These are phyloP conservation scores for Lolium perenne DNA, from an alignment of 176 grass and related monocot genomes.

Conservation along the genomic window DNA sequence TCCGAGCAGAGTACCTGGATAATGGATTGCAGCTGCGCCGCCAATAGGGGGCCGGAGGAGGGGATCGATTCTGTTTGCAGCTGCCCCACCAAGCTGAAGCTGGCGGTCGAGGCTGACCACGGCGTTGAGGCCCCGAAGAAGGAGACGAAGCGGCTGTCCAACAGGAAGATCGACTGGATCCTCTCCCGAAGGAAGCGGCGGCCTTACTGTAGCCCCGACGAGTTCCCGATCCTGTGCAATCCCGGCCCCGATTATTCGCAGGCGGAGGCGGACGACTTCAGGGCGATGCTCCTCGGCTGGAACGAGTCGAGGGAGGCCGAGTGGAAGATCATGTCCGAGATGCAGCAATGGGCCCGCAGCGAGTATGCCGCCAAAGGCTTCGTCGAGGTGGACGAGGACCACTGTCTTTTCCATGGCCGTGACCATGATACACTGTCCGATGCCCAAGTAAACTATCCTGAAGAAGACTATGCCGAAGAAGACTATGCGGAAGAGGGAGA, in stretches of 20 bases:
- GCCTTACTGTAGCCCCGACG: background rate
- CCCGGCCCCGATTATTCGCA: background rate
- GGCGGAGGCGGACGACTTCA: background rate
- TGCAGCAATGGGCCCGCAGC: background rate
- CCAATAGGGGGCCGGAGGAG: background rate
- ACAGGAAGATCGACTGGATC: background rate
- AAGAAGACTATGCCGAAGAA: background rate
- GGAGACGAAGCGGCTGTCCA: background rate
- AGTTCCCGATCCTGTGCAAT: background rate
- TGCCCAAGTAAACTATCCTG: no score
- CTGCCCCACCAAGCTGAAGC: background rate
- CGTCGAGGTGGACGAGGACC: background rate
- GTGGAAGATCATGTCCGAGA: background rate
- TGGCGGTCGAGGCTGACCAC: background rate
- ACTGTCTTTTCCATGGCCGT: background rate
- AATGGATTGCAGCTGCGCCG: background rate
- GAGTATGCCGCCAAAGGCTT: background rate
- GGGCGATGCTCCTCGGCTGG: background rate
- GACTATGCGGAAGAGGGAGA: no score
- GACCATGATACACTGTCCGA: background rate
- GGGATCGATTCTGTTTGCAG: background rate
- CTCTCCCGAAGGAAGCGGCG: background rate
- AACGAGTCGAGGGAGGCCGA: background rate
- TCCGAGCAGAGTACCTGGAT: background rate
- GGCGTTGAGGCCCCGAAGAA: background rate